Base-by-base conservation (phyloP, 495 filamentous ascomycete species). In the Penicillium egyptiacum region DNA sequence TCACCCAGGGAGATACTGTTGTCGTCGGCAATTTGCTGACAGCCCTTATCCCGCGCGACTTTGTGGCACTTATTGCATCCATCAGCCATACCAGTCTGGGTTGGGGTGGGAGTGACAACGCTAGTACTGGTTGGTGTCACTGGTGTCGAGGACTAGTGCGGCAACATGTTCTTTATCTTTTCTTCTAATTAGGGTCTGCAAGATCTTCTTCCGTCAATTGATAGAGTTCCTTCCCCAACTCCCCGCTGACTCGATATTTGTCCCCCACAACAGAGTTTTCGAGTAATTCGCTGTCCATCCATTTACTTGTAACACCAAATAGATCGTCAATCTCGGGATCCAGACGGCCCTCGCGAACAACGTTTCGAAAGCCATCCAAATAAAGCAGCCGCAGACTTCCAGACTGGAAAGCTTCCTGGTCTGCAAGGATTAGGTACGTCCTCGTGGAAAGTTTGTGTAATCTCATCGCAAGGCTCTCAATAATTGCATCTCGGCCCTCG, bases 201-300 rank as follows among this genome's bases (percentile, higher is more conserved):
- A 41, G 35, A 2, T 40, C 49, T 7, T 50, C 56, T 46, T 53
- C 56, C 19, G 42, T 49, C 39, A 58, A 49, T 48, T 48, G 50
- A 53, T 48, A 58, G 3, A 53, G 51, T 31, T 58, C 42, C 16
- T 20, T 51, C 16, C 49, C 56, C 7, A 53, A 22, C n/a, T 58
- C 49, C n/a, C 33, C 56, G 23, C 26, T 31, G 9, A 49, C 56
- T 49, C 50, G 56, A 53, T 58, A 58, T 17, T 52, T 58, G 3
- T 58, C 56, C 26, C 31, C 50, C n/a, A 58, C 16, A 31, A 20
- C n/a, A 44, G 56, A 5, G 17, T 22, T 22, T 33, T 53, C 49
- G 31, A 53, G 22, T n/a, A 58, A 30, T 20, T 58, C 49, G 44
- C 7, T 42, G 7, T 22, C 20, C 55, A 57, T 51, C 47, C 39